Evolutionary conservation across 495 filamentous ascomycete genomes (phyloP).

Genomic region (Trichoderma gamsii): DNA sequence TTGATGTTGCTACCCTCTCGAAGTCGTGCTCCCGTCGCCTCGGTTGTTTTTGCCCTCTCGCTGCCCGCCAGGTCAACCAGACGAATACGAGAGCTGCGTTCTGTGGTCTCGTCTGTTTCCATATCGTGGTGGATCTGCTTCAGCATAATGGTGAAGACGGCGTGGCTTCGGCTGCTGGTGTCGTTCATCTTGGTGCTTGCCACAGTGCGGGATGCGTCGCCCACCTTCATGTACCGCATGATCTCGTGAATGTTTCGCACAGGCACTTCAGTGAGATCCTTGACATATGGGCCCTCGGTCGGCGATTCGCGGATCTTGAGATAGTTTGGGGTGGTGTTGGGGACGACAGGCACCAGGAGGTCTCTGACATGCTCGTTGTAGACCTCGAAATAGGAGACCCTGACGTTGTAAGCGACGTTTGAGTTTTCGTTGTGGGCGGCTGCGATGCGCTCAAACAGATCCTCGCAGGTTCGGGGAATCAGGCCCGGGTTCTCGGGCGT

Average conservation of each 20-base stretch:
- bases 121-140: conserved; percentile 93
- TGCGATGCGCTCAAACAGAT: conserved; percentile 92
- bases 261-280: conserved; percentile 87
- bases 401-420: conserved; percentile 91
- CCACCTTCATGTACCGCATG: conserved; percentile 80
- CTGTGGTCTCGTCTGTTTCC: conserved; percentile 90
- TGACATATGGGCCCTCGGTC: conserved; percentile 94
- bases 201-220: conserved; percentile 81
- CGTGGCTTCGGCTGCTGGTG: conserved; percentile 86
- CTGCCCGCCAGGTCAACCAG: conserved; percentile 93
- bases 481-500: conserved; percentile 76
- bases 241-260: conserved; percentile 79
- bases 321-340: conserved; percentile 73
- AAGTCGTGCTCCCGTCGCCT: conserved; percentile 83
- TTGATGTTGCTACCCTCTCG: conserved; percentile 98
- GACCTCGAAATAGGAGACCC: conserved; percentile 97
- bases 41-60: conserved; percentile 90
- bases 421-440: conserved; percentile 63
- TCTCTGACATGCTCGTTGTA: conserved; percentile 99
- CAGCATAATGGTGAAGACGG: conserved; percentile 95
- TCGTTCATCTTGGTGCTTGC: conserved; percentile 99
- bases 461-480: conserved; percentile 95
- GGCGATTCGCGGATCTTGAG: conserved; percentile 96
- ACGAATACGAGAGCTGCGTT: conserved; percentile 86
- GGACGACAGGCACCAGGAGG: conserved; percentile 68